Evolutionary conservation across 2,329 filamentous ascomycete genomes (phyloP).

Genomic region (Fusarium zealandicum): DNA sequence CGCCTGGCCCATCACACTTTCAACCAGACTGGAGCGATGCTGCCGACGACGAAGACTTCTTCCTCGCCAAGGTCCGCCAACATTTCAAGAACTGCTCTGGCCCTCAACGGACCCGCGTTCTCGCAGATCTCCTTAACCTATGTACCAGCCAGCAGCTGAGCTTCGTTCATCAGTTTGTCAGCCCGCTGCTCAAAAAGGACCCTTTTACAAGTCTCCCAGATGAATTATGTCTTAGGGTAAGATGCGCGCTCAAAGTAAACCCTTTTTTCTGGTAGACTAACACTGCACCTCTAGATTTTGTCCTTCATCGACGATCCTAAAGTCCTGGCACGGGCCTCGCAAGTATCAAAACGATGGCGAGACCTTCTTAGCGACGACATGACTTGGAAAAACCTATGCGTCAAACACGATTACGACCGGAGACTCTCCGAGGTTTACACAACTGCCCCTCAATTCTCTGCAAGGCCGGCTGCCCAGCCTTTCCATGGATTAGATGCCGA

Average conservation of each 20-base stretch:
- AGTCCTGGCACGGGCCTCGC: conserved; percentile 88
- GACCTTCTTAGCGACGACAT: conserved; percentile 95
- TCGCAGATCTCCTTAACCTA: conserved; percentile 89
- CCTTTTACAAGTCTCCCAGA: conserved; percentile 92
- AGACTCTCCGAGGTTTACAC: conserved; percentile 60
- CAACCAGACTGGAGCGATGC: conserved; percentile 78
- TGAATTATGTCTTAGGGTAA: conserved; percentile 87
- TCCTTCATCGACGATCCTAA: conserved; percentile 98
- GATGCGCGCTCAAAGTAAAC: conserved; percentile 42
- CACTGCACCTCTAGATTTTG: conserved; percentile 70
- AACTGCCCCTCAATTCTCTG: conserved; percentile 42
- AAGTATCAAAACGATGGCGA: conserved; percentile 94
- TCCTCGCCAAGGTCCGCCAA: conserved; percentile 78
- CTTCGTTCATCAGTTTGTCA: conserved; percentile 96
- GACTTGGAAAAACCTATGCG: conserved; percentile 96
- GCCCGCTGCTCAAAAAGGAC: conserved; percentile 92
- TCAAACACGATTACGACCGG: conserved; percentile 87
- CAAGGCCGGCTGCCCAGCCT: conserved; percentile 42
- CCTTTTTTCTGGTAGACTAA: neutral
- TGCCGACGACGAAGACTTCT: conserved; percentile 82
- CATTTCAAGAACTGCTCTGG: conserved; percentile 81
- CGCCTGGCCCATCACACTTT: conserved; percentile 66
- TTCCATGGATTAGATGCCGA: conserved; percentile 49
- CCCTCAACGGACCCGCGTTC: conserved; percentile 77
- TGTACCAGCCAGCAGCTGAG: conserved; percentile 95